Conservation (phyloP, 73 alveolate species). For the Loxodes magnus region DNA sequence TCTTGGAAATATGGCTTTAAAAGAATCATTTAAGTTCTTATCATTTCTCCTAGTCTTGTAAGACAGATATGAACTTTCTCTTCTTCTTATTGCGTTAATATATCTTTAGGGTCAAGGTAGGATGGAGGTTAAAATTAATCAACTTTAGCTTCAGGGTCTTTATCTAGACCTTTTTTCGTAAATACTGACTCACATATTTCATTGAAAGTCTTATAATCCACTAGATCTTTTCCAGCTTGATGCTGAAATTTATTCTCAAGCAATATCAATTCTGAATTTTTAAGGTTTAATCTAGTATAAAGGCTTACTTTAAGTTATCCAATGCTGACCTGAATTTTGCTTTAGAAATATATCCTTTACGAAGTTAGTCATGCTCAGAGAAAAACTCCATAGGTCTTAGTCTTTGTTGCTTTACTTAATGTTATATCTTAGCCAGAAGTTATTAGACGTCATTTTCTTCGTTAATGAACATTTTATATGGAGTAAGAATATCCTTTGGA, state of each 20-base stretch:
- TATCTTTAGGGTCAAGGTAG: slow-evolving; percentile 84
- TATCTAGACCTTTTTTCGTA: slow-evolving; percentile 75
- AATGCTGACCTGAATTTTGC: slow-evolving; percentile 82
- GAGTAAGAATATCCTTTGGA: slow-evolving; percentile 33
- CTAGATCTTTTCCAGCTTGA: slow-evolving; percentile 56
- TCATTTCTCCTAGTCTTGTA: slow-evolving; percentile 67
- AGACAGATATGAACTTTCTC: slow-evolving; percentile 54
- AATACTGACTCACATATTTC: slow-evolving; percentile 81
- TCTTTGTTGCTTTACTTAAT: slow-evolving; percentile 77
- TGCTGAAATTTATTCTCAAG: slow-evolving; percentile 49
- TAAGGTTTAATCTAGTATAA: slow-evolving; percentile 57
- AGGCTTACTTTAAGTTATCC: no score
- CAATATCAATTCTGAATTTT: slow-evolving; percentile 57
- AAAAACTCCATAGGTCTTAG: slow-evolving; percentile 86
- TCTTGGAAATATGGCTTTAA: slow-evolving; percentile 86
- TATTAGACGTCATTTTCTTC: slow-evolving; percentile 31
- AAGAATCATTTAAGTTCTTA: slow-evolving; percentile 57
- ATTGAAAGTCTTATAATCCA: slow-evolving; percentile 61
- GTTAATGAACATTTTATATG: slow-evolving; percentile 16
- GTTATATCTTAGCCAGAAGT: slow-evolving; percentile 57
- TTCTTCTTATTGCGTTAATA: slow-evolving; percentile 66
- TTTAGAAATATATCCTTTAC: slow-evolving; percentile 79
- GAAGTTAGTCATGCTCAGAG: slow-evolving; percentile 74
- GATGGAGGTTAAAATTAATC: slow-evolving; percentile 54
- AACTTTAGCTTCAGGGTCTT: slow-evolving; percentile 64